phyloP scores from a whole-genome alignment of 306 rosid species.

The Quercus cerris region DNA sequence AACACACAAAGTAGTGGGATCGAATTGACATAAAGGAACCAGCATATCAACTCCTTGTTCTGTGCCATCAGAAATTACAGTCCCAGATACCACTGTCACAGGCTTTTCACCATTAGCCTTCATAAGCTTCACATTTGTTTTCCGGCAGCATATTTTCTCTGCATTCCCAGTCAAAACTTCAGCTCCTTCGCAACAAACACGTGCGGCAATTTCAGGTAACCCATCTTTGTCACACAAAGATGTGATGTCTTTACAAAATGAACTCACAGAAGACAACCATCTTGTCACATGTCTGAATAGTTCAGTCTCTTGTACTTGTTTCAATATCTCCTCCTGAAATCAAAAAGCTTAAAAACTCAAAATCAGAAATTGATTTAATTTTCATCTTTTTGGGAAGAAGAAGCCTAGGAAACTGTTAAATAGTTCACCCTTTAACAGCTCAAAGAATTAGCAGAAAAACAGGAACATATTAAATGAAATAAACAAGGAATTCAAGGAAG shows the following conservation, averaged over 20 bases:
- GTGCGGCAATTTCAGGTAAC: constrained; percentile 51
- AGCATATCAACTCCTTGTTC: constrained; percentile 71
- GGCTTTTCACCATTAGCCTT: constrained; percentile 46
- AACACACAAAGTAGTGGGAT: constrained; percentile 39
- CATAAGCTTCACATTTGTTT: constrained; percentile 47
- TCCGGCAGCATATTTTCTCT: constrained; percentile 35
- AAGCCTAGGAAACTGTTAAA: constrained; percentile 2
- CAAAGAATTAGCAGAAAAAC: not conserved
- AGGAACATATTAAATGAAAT: not conserved
- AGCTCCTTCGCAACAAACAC: constrained; percentile 72
- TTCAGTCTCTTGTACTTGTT: constrained; percentile 58
- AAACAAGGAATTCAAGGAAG: constrained; percentile 1
- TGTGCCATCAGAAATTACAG: constrained; percentile 42
- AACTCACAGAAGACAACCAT: constrained; percentile 53
- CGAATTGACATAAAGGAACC: constrained; percentile 53
- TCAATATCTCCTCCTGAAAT: constrained; percentile 77
- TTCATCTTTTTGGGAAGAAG: constrained; percentile 7
- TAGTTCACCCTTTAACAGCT: not conserved
- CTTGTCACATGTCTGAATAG: constrained; percentile 53
- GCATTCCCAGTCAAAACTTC: constrained; percentile 41
- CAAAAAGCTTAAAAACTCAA: constrained; percentile 26
- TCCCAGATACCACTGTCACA: constrained; percentile 63
- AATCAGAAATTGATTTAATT: constrained; percentile 10
- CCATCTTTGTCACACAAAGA: constrained; percentile 27
- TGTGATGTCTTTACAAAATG: constrained; percentile 27